Conservation (phyloP, 2,329 filamentous ascomycete species). For the Aspergillus floridensis region DNA sequence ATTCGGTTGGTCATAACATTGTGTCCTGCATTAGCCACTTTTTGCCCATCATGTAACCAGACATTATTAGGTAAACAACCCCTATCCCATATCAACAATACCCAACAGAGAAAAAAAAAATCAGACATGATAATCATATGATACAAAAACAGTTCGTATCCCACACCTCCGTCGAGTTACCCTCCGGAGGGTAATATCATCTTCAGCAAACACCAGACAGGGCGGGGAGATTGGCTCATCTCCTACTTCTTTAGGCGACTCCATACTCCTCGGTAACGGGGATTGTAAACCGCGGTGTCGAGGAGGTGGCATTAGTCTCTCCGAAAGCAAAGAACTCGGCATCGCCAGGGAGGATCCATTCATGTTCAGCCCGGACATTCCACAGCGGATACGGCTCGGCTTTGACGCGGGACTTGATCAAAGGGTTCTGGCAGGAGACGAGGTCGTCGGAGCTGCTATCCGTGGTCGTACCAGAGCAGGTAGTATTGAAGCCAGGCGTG, state of each 20-base stretch:
- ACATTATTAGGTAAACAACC: not conserved
- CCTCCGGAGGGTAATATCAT: not conserved
- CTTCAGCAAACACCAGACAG: not conserved
- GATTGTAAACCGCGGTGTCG: slow-evolving; percentile 21
- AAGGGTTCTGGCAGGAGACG: slow-evolving; percentile 25
- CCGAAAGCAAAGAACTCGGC: slow-evolving; percentile 22
- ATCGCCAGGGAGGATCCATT: slow-evolving; percentile 21
- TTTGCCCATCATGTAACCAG: slow-evolving; percentile 4
- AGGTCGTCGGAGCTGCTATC: slow-evolving; percentile 17
- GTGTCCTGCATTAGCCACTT: not conserved
- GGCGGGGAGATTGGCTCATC: not conserved
- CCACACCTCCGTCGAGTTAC: not conserved
- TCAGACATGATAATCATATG: not conserved
- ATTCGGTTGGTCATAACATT: not conserved
- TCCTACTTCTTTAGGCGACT: slow-evolving; percentile 21
- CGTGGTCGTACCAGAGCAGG: slow-evolving; percentile 28
- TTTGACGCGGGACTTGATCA: slow-evolving; percentile 23
- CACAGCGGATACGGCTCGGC: slow-evolving; percentile 21
- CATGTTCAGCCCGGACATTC: slow-evolving; percentile 29
- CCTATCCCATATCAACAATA: not conserved
- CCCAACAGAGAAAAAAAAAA: not conserved
- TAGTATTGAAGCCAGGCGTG: slow-evolving; percentile 36
- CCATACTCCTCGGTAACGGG: slow-evolving; percentile 25
- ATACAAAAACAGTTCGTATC: not conserved
- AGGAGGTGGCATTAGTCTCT: slow-evolving; percentile 23